These are phyloP conservation scores for Backusella luteola DNA, from an alignment of 192 early-diverging fungal genomes.

Conservation along the genomic window DNA sequence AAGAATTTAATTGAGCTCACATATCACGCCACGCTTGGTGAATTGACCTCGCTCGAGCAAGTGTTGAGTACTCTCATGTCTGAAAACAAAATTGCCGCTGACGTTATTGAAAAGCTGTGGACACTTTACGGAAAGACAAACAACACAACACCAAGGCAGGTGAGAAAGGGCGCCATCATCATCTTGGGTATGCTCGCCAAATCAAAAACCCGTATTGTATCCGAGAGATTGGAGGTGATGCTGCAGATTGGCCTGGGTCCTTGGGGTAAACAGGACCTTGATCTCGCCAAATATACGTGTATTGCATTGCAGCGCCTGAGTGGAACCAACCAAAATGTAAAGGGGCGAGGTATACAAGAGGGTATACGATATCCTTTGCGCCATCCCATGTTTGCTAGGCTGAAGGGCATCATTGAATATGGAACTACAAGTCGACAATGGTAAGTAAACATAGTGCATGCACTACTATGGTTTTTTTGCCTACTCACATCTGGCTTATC, in stretches of 20 bases:
- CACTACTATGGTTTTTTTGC: not conserved
- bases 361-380: conserved; percentile 50
- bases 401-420: conserved; percentile 47
- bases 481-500: conserved; percentile 9
- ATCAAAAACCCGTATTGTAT: conserved; percentile 76
- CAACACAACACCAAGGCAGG: conserved; percentile 61
- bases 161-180: conserved; percentile 88
- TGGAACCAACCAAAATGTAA: conserved; percentile 59
- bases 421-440: conserved; percentile 51
- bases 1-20: conserved; percentile 80
- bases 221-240: conserved; percentile 83
- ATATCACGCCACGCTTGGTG: conserved; percentile 82
- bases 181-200: conserved; percentile 94
- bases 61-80: conserved; percentile 76
- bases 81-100: conserved; percentile 61
- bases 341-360: conserved; percentile 41
- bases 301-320: conserved; percentile 88
- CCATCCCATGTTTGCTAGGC: conserved; percentile 54
- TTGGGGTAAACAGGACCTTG: conserved; percentile 78
- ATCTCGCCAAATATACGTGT: conserved; percentile 88
- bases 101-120: conserved; percentile 82
- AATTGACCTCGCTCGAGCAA: conserved; percentile 94
- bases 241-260: conserved; percentile 83
- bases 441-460: conserved; percentile 18
- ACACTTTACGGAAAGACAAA: conserved; percentile 62